Percentiles rank a stretch among this genome's conserved stretches.
These are phyloP conservation scores for Sporothrix humicola DNA, from an alignment of 2,329 filamentous ascomycete genomes.

Conservation along the genomic window DNA sequence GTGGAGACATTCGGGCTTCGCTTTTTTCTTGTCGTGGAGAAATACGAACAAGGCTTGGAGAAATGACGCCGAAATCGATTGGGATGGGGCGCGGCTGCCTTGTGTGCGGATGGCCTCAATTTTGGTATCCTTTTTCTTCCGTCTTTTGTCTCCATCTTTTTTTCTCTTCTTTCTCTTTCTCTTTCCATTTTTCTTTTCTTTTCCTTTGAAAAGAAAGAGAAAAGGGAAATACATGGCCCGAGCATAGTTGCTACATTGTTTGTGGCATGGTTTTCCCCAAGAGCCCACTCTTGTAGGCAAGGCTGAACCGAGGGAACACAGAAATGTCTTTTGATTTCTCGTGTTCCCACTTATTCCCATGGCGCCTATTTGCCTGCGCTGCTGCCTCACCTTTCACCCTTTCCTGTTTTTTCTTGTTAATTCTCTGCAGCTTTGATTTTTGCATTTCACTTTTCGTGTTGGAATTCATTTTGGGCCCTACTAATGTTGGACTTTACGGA, in stretches of 20 bases:
- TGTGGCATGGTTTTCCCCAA: neutral
- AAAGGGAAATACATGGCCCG: neutral
- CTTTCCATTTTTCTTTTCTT: neutral
- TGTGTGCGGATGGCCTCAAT: slow-evolving; percentile 5
- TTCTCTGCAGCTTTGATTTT: neutral
- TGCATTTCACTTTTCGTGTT: neutral
- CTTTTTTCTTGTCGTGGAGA: neutral
- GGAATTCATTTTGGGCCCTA: neutral
- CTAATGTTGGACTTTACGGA: neutral
- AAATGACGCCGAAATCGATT: neutral
- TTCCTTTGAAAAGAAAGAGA: neutral
- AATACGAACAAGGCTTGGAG: slow-evolving; percentile 4
- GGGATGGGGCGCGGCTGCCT: slow-evolving; percentile 24
- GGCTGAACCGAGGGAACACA: slow-evolving; percentile 18
- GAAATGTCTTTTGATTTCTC: neutral
- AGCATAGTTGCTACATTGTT: neutral
- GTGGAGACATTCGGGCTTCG: too few relatives aligned
- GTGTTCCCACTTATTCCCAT: slow-evolving; percentile 19
- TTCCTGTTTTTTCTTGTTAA: neutral
- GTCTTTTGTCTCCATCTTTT: neutral
- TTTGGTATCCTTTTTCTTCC: too few relatives aligned
- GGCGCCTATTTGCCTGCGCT: neutral
- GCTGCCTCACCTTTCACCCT: neutral
- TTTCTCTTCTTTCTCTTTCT: neutral
- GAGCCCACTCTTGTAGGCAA: slow-evolving; percentile 19